Base-by-base conservation (phyloP, 1,284 basidiomycete genomes). In the Spongiforma sp. region DNA sequence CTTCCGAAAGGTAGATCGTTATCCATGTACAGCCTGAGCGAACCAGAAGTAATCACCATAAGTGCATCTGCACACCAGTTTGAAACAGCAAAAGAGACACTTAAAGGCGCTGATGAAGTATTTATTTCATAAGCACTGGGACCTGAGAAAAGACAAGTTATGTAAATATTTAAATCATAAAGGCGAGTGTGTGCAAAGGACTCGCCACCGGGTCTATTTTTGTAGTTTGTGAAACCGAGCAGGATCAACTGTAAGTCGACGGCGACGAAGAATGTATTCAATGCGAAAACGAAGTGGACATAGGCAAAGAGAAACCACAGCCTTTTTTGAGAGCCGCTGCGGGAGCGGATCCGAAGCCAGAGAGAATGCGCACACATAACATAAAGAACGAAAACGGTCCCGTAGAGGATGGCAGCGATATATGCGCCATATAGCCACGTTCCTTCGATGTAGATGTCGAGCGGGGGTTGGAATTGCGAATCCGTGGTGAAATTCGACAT, bases 191-290 rank as follows among this genome's bases (percentile, higher is more conserved):
- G 24, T 26, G 48, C 9, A 46, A 11, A 21, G 32, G 26, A 59
- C 65, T 57, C 37, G 72, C 80, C 79, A 17, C 79, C 79, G 3
- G 79, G 79, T 55, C 73, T 80, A 39, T 74, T 67, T 32, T 79
- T 74, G 34, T 80, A 48, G 56, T 77, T 71, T 60, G 81, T 75
- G 65, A 77, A 81, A 48, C 71, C 70, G 17, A 74, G 62, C 52
- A 80, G 72, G 28, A 71, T 74, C 59, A 78, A 72, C 21, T 71
- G 59, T 1, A 68, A 53, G 33, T 74, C 74, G 65, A 64, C 34
- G 4, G 60, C 68, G 32, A 76, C 64, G 55, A 76, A 74, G 59
- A 81, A 55, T 7, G 78, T 77, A 7, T 71, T 77, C 55, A 77
- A 54, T 19, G 61, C 65, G 57, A 81, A 78, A 30, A 81, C 19